Percentiles rank a stretch among this genome's conserved stretches.
These are phyloP conservation scores for Polytolypa hystricis DNA, from an alignment of 2,329 filamentous ascomycete species.

Conservation along the genomic window DNA sequence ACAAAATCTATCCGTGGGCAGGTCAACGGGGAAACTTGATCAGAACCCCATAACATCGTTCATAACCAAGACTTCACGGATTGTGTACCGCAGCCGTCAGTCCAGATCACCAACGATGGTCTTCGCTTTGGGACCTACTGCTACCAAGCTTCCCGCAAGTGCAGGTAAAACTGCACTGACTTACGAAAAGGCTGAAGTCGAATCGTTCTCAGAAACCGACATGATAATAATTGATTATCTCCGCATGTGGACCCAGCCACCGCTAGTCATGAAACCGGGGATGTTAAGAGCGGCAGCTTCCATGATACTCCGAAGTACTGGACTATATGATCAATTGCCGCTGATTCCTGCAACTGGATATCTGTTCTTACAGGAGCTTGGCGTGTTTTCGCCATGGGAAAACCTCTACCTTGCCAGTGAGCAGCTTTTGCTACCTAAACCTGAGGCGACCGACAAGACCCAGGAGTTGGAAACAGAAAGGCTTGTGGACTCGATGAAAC, in stretches of 20 bases:
- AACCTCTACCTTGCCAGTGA: conserved; percentile 43
- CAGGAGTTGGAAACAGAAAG: conserved; percentile 16
- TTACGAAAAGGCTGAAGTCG: conserved; percentile 23
- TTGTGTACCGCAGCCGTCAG: conserved; percentile 32
- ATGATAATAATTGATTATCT: conserved; percentile 45
- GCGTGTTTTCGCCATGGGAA: conserved; percentile 48
- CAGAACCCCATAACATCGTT: conserved; percentile 33
- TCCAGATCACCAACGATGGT: conserved; percentile 33
- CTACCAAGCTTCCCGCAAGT: conserved; percentile 16
- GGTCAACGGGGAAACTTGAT: conserved; percentile 16
- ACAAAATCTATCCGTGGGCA: conserved; percentile 22
- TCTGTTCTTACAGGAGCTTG: conserved; percentile 50
- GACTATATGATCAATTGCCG: conserved; percentile 40
- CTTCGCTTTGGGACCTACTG: conserved; percentile 32
- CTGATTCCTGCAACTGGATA: conserved; percentile 30
- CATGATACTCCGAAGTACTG: conserved; percentile 45
- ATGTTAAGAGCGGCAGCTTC: conserved; percentile 41
- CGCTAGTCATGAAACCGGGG: conserved; percentile 26
- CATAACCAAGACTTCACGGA: conserved; percentile 31
- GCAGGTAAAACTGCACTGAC: conserved; percentile 19
- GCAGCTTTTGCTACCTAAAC: conserved; percentile 41
- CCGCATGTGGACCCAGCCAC: conserved; percentile 39
- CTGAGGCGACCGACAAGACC: conserved; percentile 22
- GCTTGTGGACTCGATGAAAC: conserved; percentile 45
- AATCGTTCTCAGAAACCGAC: conserved; percentile 40